phyloP scores from a whole-genome alignment of 176 grass and related monocot species.

The Oryza meyeriana region DNA sequence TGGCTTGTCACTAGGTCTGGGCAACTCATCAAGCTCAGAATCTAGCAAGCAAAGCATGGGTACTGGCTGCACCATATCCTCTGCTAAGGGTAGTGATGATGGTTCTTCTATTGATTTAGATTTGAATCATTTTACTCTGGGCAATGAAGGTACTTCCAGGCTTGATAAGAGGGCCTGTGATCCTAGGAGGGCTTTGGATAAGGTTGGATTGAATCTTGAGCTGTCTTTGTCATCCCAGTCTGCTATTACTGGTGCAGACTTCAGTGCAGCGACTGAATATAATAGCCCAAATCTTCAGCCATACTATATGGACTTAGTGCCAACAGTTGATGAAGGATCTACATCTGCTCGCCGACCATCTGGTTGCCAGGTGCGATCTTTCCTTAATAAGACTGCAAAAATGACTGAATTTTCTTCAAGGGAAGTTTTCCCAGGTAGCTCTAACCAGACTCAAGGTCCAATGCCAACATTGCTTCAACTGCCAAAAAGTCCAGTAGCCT shows the following conservation, averaged over 20 bases:
- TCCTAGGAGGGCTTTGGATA: slow-evolving; percentile 34
- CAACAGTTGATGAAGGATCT: slow-evolving; percentile 81
- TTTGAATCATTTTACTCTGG: slow-evolving; percentile 63
- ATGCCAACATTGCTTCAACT: slow-evolving; percentile 25
- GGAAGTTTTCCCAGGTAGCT: slow-evolving; percentile 14
- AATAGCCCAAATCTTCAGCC: slow-evolving; percentile 31
- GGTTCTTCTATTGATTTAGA: slow-evolving; percentile 64
- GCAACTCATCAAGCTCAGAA: slow-evolving; percentile 64
- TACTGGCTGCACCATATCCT: slow-evolving; percentile 57
- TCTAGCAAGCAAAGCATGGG: slow-evolving; percentile 64
- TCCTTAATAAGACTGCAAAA: slow-evolving; percentile 41
- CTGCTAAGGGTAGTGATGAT: slow-evolving; percentile 55
- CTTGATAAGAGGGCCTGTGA: slow-evolving; percentile 46
- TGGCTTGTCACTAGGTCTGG: slow-evolving; percentile 49
- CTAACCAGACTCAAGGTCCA: slow-evolving; percentile 15
- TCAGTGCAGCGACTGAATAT: slow-evolving; percentile 10
- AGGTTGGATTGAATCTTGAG: slow-evolving; percentile 55
- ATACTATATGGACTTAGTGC: slow-evolving; percentile 37
- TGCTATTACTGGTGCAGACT: slow-evolving; percentile 44
- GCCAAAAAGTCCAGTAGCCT: slow-evolving; percentile 38
- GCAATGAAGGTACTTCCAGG: slow-evolving; percentile 45
- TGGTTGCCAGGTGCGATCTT: slow-evolving; percentile 58
- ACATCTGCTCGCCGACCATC: slow-evolving; percentile 70
- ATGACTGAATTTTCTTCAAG: slow-evolving; percentile 12
- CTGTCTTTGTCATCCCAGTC: slow-evolving; percentile 73